Conservation (phyloP, 192 early-diverging fungal genomes). For the Mortierella hygrophila region DNA sequence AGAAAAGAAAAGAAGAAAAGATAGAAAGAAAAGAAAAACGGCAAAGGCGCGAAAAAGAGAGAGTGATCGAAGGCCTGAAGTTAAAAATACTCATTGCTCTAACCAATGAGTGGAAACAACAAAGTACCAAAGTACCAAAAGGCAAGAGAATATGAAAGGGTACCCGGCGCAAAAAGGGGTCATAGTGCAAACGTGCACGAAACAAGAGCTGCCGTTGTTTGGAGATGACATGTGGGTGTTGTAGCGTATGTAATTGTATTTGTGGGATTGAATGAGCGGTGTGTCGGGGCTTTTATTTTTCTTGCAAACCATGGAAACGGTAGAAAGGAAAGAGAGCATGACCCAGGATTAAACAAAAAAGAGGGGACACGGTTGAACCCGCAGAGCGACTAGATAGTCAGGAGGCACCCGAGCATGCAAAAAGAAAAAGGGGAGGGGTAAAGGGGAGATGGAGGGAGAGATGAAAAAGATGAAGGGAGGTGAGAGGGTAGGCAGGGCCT, state of each 20-base stretch:
- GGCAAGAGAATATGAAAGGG: not conserved
- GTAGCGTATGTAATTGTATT: not conserved
- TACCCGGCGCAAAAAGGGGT: not conserved
- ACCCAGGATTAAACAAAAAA: not conserved
- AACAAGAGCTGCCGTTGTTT: not conserved
- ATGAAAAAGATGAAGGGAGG: not conserved
- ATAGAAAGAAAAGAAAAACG: not conserved
- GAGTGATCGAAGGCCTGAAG: not conserved
- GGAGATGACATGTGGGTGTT: not conserved
- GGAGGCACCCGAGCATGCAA: too few relatives aligned
- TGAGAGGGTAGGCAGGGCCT: not conserved
- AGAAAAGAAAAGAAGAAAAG: not conserved
- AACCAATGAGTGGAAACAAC: not conserved
- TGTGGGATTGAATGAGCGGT: not conserved
- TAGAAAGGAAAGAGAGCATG: not conserved
- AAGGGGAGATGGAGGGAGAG: not conserved
- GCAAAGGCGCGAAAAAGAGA: not conserved
- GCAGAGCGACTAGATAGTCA: constrained; percentile 4
- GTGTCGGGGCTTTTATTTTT: not conserved
- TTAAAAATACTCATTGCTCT: not conserved
- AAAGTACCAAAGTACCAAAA: constrained; percentile 7
- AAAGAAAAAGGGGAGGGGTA: not conserved
- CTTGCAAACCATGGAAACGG: not conserved
- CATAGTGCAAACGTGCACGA: not conserved
- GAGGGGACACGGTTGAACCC: not conserved